Base-by-base conservation (phyloP, 2,329 filamentous ascomycete species). In the Lithohypha guttulata region DNA sequence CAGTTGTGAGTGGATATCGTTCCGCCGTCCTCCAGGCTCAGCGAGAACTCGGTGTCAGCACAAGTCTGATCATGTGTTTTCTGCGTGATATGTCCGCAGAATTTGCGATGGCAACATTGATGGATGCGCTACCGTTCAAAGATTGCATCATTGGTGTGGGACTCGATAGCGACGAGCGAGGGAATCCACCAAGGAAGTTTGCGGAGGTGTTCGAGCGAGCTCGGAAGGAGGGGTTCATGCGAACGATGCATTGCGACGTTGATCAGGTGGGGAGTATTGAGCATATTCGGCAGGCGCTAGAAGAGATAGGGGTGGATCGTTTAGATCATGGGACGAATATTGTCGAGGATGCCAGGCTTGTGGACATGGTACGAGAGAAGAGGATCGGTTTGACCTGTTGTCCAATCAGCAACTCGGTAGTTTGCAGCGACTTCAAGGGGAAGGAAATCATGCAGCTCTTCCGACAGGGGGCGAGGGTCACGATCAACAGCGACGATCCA, bases 41-140 rank as follows among this genome's bases (percentile, higher is more conserved):
- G 51, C 56, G 55, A 33, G 73, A 82, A 43, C 64, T 82, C n/a
- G 74, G 71, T 15, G 68, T 86, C 39, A 75, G 71, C 2, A 74
- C 75, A 27, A 68, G 75, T 48, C 62, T 85, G 26, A 81, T 84
- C 46, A 71, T 80, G 50, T 86, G 81, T 56, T 78, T 86, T 51
- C 62, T 86, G 47, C 70, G 81, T 20, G 50, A 53, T 38, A 37
- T 43, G 14, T 42, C 42, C 6, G 30, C 49, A n/a, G 43, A 48
- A 21, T 50, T 42, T 35, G 50, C 47, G 19, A 49, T 53, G 49
- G 42, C 43, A 5, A 52, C 48, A 11, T 36, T 51, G 18, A 44
- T 48, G 43, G 41, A 42, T 28, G 42, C 51, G 11, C 41, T 51
- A 11, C 49, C 49, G 3, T 52, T 46, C 43, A 49, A 48, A 23